Evolutionary conservation across 2,329 filamentous ascomycete species (phyloP), one percentile per base, ranked within the genome.

Genomic region (Berkeleyomyces basicola): DNA sequence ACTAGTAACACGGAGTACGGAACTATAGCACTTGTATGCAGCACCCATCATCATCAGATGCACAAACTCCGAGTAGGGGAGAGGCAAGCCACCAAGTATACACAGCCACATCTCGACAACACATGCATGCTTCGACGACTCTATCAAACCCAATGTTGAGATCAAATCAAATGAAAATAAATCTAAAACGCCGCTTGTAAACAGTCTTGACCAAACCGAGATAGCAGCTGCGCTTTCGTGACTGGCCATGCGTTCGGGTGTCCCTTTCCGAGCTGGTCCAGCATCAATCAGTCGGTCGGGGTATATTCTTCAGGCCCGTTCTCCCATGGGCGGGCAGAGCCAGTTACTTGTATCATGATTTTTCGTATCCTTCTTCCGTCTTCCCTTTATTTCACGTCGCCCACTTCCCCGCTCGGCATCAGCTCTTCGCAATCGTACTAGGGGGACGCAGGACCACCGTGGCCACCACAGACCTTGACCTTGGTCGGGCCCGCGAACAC

Each of bases 261-360:
- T 55, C 49, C 33, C 49, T 37, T 55, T 55, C 31, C 49, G 31
- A 55, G 49, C 14, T 55, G 11, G 49, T 37, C 11, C 49, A 55
- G 49, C 33, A 14, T 55, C 31, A 55, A 55, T 55, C 36, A 55
- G 43, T 46, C 43, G 16, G 49, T 55, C 33, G 49, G 49, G 49
- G 49, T 55, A 55, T 55, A 55, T 55, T 55, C 49, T 55, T 55
- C 49, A 55, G 36, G 49, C 49, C 36, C 49, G 6, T 59, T 46
- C n/a, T 59, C 14, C 31, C 16, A 23, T 37, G 36, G 36, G 14
- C 7, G 40, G 40, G 44, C 58, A 59, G 40, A 46, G 58, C 36
- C 58, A 46, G 58, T 59, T 36, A 31, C 58, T 59, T 46, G 58
- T 59, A 59, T 59, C 58, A 51, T 42, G 43, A 62, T 57, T 58